Evolutionary conservation across 2,329 filamentous ascomycete species (phyloP).

Genomic region (Penicillium polonicum): DNA sequence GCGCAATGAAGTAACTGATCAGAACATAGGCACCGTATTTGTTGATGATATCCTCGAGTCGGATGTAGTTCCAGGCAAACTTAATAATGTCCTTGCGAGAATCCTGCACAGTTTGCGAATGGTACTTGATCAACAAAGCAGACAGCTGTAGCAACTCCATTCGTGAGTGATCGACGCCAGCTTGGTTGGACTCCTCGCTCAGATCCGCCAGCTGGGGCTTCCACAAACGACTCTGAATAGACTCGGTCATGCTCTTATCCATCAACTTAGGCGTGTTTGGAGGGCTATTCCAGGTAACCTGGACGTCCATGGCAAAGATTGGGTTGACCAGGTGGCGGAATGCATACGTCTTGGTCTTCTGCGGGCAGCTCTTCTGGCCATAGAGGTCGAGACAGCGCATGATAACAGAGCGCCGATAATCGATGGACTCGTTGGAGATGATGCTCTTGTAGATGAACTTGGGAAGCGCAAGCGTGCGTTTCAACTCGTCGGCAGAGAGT

Average conservation of each 20-base stretch:
- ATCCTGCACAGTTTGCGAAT: conserved; percentile 82
- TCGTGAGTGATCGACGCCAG: conserved; percentile 88
- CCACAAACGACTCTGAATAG: conserved; percentile 91
- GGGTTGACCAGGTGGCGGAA: conserved; percentile 93
- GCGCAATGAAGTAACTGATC: conserved; percentile 94
- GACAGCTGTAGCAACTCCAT: conserved; percentile 96
- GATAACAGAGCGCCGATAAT: conserved; percentile 79
- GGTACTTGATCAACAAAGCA: conserved; percentile 92
- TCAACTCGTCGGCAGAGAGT: conserved; percentile 79
- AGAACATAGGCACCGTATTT: conserved; percentile 97
- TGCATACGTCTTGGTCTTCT: conserved; percentile 89
- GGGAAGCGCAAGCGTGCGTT: conserved; percentile 70
- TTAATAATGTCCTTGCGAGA: conserved; percentile 97
- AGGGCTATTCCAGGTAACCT: conserved; percentile 68
- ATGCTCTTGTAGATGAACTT: conserved; percentile 82
- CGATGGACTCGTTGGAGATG: conserved; percentile 78
- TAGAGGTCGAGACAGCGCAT: conserved; percentile 87
- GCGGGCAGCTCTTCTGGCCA: conserved; percentile 71
- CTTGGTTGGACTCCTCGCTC: conserved; percentile 77
- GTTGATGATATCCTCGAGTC: conserved; percentile 98
- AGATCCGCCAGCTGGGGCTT: conserved; percentile 79
- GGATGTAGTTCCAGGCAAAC: conserved; percentile 98
- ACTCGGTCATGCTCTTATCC: conserved; percentile 82
- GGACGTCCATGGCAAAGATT: conserved; percentile 93
- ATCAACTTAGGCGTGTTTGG: conserved; percentile 69